phyloP scores from a whole-genome alignment of 2,329 filamentous ascomycete species.

The Tolypocladium ovalisporum region DNA sequence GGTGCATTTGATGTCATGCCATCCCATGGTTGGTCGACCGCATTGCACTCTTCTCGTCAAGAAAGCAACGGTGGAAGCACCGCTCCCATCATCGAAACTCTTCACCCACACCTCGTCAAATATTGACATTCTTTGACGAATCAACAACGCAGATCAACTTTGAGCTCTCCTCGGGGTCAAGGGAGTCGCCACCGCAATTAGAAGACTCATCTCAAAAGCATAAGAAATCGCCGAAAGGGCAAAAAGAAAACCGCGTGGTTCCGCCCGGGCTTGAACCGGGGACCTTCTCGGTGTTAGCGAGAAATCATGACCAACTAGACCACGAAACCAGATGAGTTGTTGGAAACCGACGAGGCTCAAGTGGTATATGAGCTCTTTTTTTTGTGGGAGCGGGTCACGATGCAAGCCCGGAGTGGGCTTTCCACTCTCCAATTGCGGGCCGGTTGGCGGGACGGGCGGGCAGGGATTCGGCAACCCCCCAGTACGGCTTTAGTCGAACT shows the following conservation, averaged over 20 bases:
- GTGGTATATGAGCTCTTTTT: not conserved
- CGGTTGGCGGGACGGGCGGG: not conserved
- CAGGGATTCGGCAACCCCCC: not conserved
- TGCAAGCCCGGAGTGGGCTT: not conserved
- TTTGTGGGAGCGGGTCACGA: not conserved
- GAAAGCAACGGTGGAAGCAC: too few relatives aligned
- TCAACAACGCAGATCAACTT: too few relatives aligned
- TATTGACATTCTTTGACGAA: too few relatives aligned
- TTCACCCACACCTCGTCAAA: too few relatives aligned
- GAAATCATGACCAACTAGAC: constrained; percentile 28
- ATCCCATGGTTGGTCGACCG: too few relatives aligned
- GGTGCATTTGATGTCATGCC: too few relatives aligned
- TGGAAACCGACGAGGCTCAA: not conserved
- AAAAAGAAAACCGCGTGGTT: constrained; percentile 16
- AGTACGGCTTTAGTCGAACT: not conserved
- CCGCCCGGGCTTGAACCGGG: constrained; percentile 26
- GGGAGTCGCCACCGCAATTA: too few relatives aligned
- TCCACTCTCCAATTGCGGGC: not conserved
- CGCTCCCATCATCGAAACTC: too few relatives aligned
- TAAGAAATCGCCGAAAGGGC: too few relatives aligned
- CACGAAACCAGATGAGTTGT: constrained; percentile 17
- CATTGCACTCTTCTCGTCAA: too few relatives aligned
- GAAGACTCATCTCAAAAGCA: too few relatives aligned
- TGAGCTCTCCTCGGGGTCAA: too few relatives aligned
- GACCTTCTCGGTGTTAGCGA: constrained; percentile 28